Evolutionary conservation across 768 basidiomycete genomes (phyloP).

Genomic region (Boletus rex-veris): DNA sequence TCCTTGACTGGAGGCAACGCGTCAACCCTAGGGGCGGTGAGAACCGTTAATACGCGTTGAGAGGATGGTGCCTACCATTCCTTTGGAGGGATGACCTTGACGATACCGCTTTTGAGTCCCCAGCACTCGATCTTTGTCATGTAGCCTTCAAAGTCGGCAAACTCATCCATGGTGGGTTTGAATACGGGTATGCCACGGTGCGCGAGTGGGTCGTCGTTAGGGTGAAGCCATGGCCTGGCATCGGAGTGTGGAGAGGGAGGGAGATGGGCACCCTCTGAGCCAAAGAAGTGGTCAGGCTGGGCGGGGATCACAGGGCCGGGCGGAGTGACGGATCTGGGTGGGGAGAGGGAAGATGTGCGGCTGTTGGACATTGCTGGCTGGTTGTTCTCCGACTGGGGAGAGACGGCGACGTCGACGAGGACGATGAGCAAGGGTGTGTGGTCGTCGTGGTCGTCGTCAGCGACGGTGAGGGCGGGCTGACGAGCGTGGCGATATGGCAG

Average conservation of each 20-base stretch:
- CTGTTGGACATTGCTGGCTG: conserved; percentile 21
- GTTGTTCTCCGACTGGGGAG: conserved; percentile 8
- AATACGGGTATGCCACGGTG: conserved; percentile 95
- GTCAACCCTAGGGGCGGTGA: conserved; percentile 50
- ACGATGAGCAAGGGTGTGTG: background rate
- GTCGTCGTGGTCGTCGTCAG: conserved; percentile 11
- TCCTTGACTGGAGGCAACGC: conserved; percentile 66
- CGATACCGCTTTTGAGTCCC: conserved; percentile 88
- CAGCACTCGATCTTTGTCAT: conserved; percentile 85
- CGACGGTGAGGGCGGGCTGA: conserved; percentile 1
- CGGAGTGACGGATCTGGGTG: conserved; percentile 48
- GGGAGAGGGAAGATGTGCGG: conserved; percentile 33
- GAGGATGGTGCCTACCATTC: conserved; percentile 67
- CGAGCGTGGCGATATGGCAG: background rate
- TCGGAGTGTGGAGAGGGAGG: conserved; percentile 64
- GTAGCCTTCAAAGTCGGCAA: conserved; percentile 87
- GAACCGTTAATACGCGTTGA: conserved; percentile 17
- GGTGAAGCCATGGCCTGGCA: conserved; percentile 64
- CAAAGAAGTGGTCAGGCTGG: conserved; percentile 86
- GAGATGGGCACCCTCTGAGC: conserved; percentile 41
- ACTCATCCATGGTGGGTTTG: conserved; percentile 90
- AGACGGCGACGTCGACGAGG: background rate
- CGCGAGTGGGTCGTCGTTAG: conserved; percentile 76
- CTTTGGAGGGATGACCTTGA: conserved; percentile 92
- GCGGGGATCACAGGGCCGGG: conserved; percentile 42